Base-by-base conservation (phyloP, 2,329 filamentous ascomycete species). In the Penicillium griseofulvum region DNA sequence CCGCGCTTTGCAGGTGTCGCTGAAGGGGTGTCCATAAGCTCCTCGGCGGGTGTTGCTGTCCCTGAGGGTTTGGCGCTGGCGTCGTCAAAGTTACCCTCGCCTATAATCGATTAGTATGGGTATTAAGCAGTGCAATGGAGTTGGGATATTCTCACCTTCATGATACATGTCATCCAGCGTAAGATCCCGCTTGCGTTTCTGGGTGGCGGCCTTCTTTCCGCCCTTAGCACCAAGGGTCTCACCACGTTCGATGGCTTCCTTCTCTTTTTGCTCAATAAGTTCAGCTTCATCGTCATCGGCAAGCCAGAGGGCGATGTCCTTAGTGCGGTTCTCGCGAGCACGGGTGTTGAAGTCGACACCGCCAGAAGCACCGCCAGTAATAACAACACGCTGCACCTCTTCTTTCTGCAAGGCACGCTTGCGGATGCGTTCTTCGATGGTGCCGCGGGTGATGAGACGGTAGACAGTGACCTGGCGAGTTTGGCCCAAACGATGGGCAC, bases 271-370 rank as follows among this genome's bases (percentile, higher is more conserved):
- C 76, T 97, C 93, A 69, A 99, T 93, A 73, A 94, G 83, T 68
- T 94, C 93, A 1, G 91, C 94, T 71, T 97, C 91, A 54, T 97
- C 93, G 64, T 97, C 94, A 70, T 99, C 94, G 17, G 93, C 93
- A 60, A 99, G 86, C 94, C 94, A 97, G 88, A 97, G 89, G 43
- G 94, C 94, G 75, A 97, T 97, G 69, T 99, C 94, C 76, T 96
- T 95, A 71, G 95, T 97, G 60, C 92, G 86, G 76, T 95, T 97
- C 78, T 97, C 93, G 58, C 87, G 87, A 61, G 87, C 85, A 50
- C 94, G 87, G 49, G 93, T 94, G 73, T 96, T 97, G 81, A 99
- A 97, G 79, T 97, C 94, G 59, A 97, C 93, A 59, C 89, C 89
- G 53, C 89, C 88, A 61, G 84, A 83, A 38, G 86, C 83, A 55